phyloP scores from a whole-genome alignment of 495 filamentous ascomycete species.

The Tuber calosporum region DNA sequence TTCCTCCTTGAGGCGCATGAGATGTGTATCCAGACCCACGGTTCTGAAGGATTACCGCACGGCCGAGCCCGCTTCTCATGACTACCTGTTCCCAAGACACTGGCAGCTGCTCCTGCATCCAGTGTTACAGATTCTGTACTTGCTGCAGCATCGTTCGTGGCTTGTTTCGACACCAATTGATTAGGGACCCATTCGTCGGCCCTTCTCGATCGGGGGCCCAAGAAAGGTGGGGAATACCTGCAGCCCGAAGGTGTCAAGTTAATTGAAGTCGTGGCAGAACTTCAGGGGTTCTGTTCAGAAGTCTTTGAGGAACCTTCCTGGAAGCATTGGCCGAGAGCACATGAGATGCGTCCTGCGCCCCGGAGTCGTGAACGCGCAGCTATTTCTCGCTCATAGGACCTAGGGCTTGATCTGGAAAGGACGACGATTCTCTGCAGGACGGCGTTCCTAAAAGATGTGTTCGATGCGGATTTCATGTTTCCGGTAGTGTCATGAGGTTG shows the following conservation, averaged over 20 bases:
- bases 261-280: conserved; percentile 36
- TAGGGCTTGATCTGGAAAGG: background rate
- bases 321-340: conserved; percentile 20
- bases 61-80: conserved; percentile 21
- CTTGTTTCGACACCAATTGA: conserved; percentile 27
- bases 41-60: conserved; percentile 13
- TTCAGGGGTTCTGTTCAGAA: conserved; percentile 25
- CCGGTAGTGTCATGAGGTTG: conserved; percentile 32
- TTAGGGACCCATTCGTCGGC: conserved; percentile 15
- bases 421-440: conserved; percentile 16
- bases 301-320: conserved; percentile 22
- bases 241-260: conserved; percentile 27
- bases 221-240: conserved; percentile 19
- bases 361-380: conserved; percentile 13
- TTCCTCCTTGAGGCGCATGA: background rate
- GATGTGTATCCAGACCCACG: conserved; percentile 7
- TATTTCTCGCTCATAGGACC: background rate
- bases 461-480: conserved; percentile 34
- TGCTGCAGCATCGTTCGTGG: conserved; percentile 23
- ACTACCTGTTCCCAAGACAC: conserved; percentile 28
- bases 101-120: conserved; percentile 15
- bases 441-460: conserved; percentile 30
- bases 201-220: conserved; percentile 15
- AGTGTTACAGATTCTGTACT: conserved; percentile 11
- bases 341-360: conserved; percentile 18